These are phyloP conservation scores for Rhizodiscina lignyota DNA, from an alignment of 495 filamentous ascomycete genomes.

Conservation along the genomic window DNA sequence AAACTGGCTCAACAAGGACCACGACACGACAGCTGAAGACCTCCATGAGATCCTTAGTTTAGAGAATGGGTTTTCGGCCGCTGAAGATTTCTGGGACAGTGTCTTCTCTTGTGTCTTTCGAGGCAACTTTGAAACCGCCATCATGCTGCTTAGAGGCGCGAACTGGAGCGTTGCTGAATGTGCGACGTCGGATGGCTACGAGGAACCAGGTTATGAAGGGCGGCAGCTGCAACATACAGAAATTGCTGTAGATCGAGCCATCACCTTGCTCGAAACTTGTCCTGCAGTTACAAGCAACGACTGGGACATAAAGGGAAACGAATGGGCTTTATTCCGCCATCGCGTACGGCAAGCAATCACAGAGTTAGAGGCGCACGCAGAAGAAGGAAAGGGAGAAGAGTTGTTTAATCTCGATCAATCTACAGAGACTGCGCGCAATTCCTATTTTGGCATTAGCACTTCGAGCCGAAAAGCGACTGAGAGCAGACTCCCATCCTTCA, in stretches of 20 bases:
- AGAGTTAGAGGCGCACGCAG: conserved; percentile 34
- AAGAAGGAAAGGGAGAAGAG: conserved; percentile 3
- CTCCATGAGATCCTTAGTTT: conserved; percentile 40
- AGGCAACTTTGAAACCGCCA: conserved; percentile 46
- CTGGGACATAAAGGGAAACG: conserved; percentile 60
- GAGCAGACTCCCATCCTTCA: conserved; percentile 68
- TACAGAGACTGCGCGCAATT: no score
- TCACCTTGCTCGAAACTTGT: conserved; percentile 49
- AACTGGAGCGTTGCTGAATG: conserved; percentile 57
- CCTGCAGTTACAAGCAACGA: conserved; percentile 43
- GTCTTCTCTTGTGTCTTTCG: conserved; percentile 51
- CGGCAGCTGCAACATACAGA: conserved; percentile 55
- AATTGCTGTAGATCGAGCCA: conserved; percentile 44
- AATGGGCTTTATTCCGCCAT: conserved; percentile 66
- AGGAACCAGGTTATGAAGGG: conserved; percentile 50
- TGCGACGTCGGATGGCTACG: conserved; percentile 36
- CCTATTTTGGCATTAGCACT: not conserved
- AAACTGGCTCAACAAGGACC: conserved; percentile 58
- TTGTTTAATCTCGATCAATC: not conserved
- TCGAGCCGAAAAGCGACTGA: conserved; percentile 47
- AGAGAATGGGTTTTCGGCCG: conserved; percentile 53
- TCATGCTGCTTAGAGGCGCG: conserved; percentile 46
- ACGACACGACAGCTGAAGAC: conserved; percentile 43
- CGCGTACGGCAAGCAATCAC: conserved; percentile 45
- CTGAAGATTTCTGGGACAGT: conserved; percentile 64